Base-by-base conservation (phyloP, 1,139 yeast species). In the Saccharomyces uvarum region DNA sequence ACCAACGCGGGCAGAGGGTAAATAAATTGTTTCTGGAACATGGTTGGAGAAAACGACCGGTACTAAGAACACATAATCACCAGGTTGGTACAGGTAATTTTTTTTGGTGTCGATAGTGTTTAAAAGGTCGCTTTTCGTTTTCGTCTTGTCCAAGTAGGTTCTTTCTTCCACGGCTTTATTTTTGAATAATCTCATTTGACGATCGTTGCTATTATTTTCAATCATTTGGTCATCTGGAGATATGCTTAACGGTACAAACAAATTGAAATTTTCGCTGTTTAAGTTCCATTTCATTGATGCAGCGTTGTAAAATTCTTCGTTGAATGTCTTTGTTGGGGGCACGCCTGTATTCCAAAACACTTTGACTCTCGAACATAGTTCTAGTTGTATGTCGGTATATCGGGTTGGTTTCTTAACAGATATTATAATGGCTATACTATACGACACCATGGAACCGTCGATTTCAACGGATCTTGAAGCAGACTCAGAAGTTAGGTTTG, bases 41-140 rank as follows among this genome's bases (percentile, higher is more conserved):
- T 77, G 79, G 48, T 85, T 79, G 1, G 93, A 89, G 53, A 88
- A 77, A 2, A 85, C 73, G 2, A 86, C 73, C 0, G 96, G 95
- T 48, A 90, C 73, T 48, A 88, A 71, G 67, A 86, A 90, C 1
- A 89, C 83, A 65, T 90, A 90, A 63, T 86, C 81, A 31, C 97
- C 97, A 8, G 96, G 68, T 50, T 64, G 63, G 29, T 62, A 60
- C 29, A 52, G 52, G 14, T 60, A 58, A 14, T 52, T 50, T 19
- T 53, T 50, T 9, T 42, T 51, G 16, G 53, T 13, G 26, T 56
- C 56, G 16, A 64, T 28, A 5, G 54, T 48, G 4, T 57, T 53
- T 27, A 63, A 38, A 9, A 65, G 54, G 6, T 54, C 52, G 3
- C 55, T 49, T 51, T 54, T 58, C 4, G 61, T 54, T 46, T 57